These are phyloP conservation scores for Cyathus olla DNA, from an alignment of 1,284 basidiomycete species.

Conservation along the genomic window DNA sequence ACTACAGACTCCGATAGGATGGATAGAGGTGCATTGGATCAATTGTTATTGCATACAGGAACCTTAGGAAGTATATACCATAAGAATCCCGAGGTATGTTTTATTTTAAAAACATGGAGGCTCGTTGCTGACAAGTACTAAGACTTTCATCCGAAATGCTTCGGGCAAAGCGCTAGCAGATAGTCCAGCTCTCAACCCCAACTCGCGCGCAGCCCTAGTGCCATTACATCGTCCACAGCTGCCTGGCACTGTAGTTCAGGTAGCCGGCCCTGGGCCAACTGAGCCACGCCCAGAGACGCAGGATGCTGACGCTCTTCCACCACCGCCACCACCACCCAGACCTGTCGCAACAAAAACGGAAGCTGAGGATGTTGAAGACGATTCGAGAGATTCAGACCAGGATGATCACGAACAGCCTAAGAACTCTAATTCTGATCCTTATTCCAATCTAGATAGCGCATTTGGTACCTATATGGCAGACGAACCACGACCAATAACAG, in stretches of 20 bases:
- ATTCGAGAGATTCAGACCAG: conserved; percentile 43
- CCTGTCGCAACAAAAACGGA: conserved; percentile 19
- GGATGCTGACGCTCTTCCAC: too few species aligned
- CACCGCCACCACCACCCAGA: conserved; percentile 39
- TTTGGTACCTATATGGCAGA: conserved; percentile 77
- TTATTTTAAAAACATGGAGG: too few species aligned
- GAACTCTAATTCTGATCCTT: conserved; percentile 64
- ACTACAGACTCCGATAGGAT: conserved; percentile 98
- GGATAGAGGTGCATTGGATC: conserved; percentile 95
- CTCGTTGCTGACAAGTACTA: background rate
- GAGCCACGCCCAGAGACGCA: conserved; percentile 18
- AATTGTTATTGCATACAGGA: conserved; percentile 85
- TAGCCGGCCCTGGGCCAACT: conserved; percentile 58
- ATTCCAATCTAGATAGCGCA: conserved; percentile 78
- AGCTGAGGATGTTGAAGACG: conserved; percentile 26
- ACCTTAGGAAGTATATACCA: conserved; percentile 90
- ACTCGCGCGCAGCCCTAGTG: conserved; percentile 80
- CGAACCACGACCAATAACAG: conserved; percentile 67
- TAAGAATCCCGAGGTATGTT: conserved; percentile 85
- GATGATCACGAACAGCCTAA: conserved; percentile 22
- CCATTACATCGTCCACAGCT: conserved; percentile 65
- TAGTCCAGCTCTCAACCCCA: conserved; percentile 81
- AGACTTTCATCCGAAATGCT: conserved; percentile 89
- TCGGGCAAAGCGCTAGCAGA: conserved; percentile 79
- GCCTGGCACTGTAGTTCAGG: conserved; percentile 56